phyloP scores from a whole-genome alignment of 331 rosid species.

The Dryas integrifolia region DNA sequence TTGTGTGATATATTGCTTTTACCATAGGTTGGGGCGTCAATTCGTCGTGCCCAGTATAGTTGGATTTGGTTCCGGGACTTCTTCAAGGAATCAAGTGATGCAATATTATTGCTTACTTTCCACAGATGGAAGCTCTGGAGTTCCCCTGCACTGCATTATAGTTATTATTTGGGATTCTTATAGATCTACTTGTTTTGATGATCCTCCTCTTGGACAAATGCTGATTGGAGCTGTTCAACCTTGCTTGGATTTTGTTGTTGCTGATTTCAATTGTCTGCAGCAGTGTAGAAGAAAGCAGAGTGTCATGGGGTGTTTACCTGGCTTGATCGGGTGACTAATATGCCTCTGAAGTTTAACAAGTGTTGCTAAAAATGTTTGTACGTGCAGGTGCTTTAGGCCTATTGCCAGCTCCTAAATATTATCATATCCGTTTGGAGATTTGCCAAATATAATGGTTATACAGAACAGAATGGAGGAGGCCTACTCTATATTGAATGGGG shows the following conservation, averaged over 20 bases:
- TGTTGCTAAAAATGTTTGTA: slow-evolving; percentile 42
- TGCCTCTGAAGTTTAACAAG: slow-evolving; percentile 38
- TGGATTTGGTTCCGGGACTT: slow-evolving; percentile 64
- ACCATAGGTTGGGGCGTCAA: slow-evolving; percentile 79
- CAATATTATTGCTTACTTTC: slow-evolving; percentile 39
- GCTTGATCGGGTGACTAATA: slow-evolving; percentile 63
- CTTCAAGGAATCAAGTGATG: slow-evolving; percentile 70
- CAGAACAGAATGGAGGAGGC: slow-evolving; percentile 19
- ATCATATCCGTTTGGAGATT: slow-evolving; percentile 31
- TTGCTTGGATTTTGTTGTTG: slow-evolving; percentile 63
- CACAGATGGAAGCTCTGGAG: slow-evolving; percentile 62
- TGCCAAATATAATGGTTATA: slow-evolving; percentile 32
- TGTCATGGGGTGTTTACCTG: slow-evolving; percentile 64
- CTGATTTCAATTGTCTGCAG: slow-evolving; percentile 75
- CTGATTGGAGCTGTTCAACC: slow-evolving; percentile 86
- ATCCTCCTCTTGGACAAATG: slow-evolving; percentile 53
- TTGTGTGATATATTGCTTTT: slow-evolving; percentile 72
- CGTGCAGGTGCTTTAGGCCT: slow-evolving; percentile 63
- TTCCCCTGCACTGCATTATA: slow-evolving; percentile 47
- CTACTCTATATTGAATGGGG: slow-evolving; percentile 30
- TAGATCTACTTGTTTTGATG: slow-evolving; percentile 64
- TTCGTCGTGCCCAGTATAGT: slow-evolving; percentile 56
- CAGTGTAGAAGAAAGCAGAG: slow-evolving; percentile 73
- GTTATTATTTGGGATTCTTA: slow-evolving; percentile 54
- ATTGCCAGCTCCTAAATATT: slow-evolving; percentile 36